Base-by-base conservation (phyloP, 1,139 yeast species). In the Eremothecium coryli region DNA sequence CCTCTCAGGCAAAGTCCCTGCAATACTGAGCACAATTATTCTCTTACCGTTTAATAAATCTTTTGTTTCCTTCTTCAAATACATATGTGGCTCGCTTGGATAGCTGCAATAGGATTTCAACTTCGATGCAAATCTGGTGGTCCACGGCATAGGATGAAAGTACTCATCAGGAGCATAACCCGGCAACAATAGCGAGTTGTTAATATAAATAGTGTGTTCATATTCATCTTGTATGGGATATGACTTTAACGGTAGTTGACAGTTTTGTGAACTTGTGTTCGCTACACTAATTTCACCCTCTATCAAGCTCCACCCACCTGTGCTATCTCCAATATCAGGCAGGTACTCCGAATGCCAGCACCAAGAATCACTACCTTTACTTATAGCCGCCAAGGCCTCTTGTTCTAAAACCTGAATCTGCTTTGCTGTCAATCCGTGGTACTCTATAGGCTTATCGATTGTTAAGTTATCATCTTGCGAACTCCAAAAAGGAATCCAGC, bases 1-100 rank as follows among this genome's bases (percentile, higher is more conserved):
- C 37, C 49, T 49, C 4, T 53, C 58, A n/a, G 61, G 61, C 15
- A 56, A 37, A 33, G 43, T 41, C 1, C 59, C 59, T n/a, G 45
- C 51, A 5, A 54, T 39, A 10, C 56, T 45, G n/a, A 56, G 42
- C 11, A 54, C 45, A 3, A 52, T 21, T 15, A 48, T 41, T 29
- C 44, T 53, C 32, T 43, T 46, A 4, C 43, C 42, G 23, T 39
- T 41, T 15, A 45, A 29, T 18, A 39, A 18, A 17, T 31, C 36
- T 8, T 33, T 32, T 5, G 43, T 33, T 9, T 37, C 30, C 10
- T 43, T 37, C 31, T 44, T 50, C 20, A 56, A 26, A 34, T 57
- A 57, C 2, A 55, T 35, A 42, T 57, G 62, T 10, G 41, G 39
- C 27, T 53, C 60, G 28, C 46, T 44, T 4, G 54, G 53, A 21